Base-by-base conservation (phyloP, 2,329 filamentous ascomycete genomes). In the Ceratocystis variospora region DNA sequence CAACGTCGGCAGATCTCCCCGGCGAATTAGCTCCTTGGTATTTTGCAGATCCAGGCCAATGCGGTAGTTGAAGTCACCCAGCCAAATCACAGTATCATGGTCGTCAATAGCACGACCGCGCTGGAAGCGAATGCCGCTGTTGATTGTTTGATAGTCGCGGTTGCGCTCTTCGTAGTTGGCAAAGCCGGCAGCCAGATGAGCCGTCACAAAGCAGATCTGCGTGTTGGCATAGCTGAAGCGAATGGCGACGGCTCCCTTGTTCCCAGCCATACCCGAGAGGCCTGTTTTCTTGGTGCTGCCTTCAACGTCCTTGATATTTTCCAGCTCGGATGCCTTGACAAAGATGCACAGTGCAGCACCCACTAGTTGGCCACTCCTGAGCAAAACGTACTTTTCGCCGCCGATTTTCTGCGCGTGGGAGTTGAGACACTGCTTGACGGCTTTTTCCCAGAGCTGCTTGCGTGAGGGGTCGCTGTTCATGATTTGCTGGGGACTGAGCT, bases 11-110 rank as follows among this genome's bases (percentile, higher is more conserved):
- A 96, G 79, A 72, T 96, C 87, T 31, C 83, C 79, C 65, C 83
- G 81, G 71, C 87, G 83, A 65, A 96, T 84, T 8, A 96, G 78
- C 41, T 86, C 82, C 70, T 89, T 87, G 6, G 90, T 89, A 68
- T 82, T 86, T 48, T 96, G 90, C 70, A 90, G 85, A 57, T 81
- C 82, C 67, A 97, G 80, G 0, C 92, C 93, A 71, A 99, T 96
- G 19, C 94, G 87, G 75, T 99, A 99, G 73, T 99, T 99, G 79
- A 99, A 99, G 75, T 99, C 94, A 4, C 94, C 94, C 53, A 96
- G 82, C 93, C 94, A 99, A 64, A 96, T 87, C 45, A 97, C 87
- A 25, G 89, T 82, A 70, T 87, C 90, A 73, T 99, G 94, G 73
- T 97, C 88, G 71, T 94, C 90, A 69, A 99, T 97, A 4, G 88